Base-by-base conservation (phyloP, 306 rosid genomes). In the Nissolia schottii region DNA sequence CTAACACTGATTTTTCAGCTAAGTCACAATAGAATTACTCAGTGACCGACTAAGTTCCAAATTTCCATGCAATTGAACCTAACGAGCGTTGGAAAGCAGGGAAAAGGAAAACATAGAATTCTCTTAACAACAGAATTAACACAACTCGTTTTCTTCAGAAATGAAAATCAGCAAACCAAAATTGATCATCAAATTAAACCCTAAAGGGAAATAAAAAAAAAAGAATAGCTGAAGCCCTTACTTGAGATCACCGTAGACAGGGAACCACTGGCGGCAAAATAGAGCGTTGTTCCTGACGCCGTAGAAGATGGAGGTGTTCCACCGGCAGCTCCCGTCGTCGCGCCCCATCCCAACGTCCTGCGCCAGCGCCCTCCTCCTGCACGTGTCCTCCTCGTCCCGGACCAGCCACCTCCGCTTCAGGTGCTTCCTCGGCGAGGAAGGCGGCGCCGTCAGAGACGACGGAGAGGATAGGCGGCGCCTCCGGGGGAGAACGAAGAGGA, bases 241-340 rank as follows among this genome's bases (percentile, higher is more conserved):
- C 99, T 86, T 91, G 37, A 87, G 74, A 76, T 85, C 77, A 40
- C 64, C 86, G 72, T 77, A 66, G 51, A 82, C 76, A 5, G 99
- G 97, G 13, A 88, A 79, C 99, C 99, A 95, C 0, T 95, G 90
- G 1, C 99, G 87, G 77, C 90, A 88, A 71, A 95, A 95, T 15
- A 95, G 55, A 2, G 90, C 93, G 82, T 90, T 87, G 16, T 86
- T 81, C 31, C 86, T 56, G 15, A 77, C 78, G 3, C 96, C 99
- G 6, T 57, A 82, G 77, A 95, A 91, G 66, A 95, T 75, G 24
- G 85, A 95, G 43, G 93, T 85, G 51, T 38, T 76, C 76, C 90
- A 83, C 18, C 93, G 92, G 80, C 46, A 87, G 29, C 46, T 72
- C 31, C 64, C 68, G 38, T 85, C 84, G 16, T 69, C 90, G 28